These are phyloP conservation scores for Triticum urartu DNA, from an alignment of 176 grass and related monocot species.

Conservation along the genomic window DNA sequence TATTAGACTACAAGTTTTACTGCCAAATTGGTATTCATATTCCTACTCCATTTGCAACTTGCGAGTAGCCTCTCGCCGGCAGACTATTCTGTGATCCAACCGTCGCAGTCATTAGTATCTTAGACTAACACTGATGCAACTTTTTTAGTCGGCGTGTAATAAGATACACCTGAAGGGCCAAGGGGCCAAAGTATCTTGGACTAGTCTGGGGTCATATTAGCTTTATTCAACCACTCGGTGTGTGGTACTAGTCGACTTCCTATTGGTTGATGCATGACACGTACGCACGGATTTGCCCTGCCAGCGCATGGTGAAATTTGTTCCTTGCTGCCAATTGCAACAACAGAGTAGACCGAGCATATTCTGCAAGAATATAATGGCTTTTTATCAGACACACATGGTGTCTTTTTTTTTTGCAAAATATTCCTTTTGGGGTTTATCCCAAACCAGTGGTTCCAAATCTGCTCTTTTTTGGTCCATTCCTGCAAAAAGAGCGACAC, in stretches of 20 bases:
- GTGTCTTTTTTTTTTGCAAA: background rate
- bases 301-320: background rate
- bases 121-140: background rate
- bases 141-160: background rate
- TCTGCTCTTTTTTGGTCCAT: background rate
- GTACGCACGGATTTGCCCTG: background rate
- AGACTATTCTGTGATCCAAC: background rate
- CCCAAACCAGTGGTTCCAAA: constrained; percentile 19
- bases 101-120: background rate
- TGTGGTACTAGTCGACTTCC: background rate
- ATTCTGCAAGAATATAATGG: background rate
- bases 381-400: background rate
- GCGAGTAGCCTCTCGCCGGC: background rate
- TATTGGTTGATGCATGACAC: background rate
- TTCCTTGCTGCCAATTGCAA: background rate
- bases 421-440: background rate
- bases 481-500: background rate
- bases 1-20: background rate
- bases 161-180: constrained; percentile 28
- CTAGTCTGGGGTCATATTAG: background rate
- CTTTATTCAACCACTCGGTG: background rate
- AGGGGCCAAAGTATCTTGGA: constrained; percentile 25
- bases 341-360: background rate
- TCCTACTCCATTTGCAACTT: background rate
- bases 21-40: background rate